phyloP scores from a whole-genome alignment of 1,284 basidiomycete genomes.

The Heliocybe sulcata region DNA sequence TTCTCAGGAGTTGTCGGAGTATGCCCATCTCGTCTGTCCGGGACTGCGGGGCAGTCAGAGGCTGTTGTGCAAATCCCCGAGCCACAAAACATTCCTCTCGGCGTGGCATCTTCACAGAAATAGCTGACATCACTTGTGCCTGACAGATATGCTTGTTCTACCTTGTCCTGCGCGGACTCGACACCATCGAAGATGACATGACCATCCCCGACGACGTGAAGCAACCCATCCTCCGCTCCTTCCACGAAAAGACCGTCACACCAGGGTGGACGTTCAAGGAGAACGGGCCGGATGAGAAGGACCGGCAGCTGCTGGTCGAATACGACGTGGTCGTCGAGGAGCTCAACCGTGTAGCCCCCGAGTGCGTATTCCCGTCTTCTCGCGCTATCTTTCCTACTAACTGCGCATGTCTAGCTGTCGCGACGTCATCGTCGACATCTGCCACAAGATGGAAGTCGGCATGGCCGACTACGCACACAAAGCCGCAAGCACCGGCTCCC shows the following conservation, averaged over 20 bases:
- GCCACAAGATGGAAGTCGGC: slow-evolving; percentile 83
- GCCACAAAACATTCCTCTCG: not conserved
- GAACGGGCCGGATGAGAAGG: slow-evolving; percentile 86
- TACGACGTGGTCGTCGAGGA: slow-evolving; percentile 86
- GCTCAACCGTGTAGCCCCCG: slow-evolving; percentile 59
- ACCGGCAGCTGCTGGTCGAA: slow-evolving; percentile 81
- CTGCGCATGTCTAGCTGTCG: slow-evolving; percentile 50
- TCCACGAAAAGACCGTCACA: slow-evolving; percentile 77
- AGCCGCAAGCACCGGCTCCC: slow-evolving; percentile 61
- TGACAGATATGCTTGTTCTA: slow-evolving; percentile 90
- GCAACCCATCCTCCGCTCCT: slow-evolving; percentile 79
- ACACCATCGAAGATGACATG: slow-evolving; percentile 99
- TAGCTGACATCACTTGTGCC: not conserved
- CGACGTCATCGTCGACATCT: slow-evolving; percentile 78
- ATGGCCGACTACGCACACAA: slow-evolving; percentile 95
- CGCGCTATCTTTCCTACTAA: slow-evolving; percentile 1
- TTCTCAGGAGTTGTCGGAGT: slow-evolving; percentile 1
- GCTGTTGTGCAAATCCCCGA: too few relatives aligned
- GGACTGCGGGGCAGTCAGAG: too few relatives aligned
- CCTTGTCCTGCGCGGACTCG: slow-evolving; percentile 86
- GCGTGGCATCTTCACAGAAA: not conserved
- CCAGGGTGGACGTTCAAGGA: slow-evolving; percentile 88
- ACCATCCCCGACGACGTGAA: slow-evolving; percentile 85
- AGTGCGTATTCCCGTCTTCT: slow-evolving; percentile 34
- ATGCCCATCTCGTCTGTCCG: not conserved